Evolutionary conservation across 345 rosid species (phyloP), one percentile per base, ranked within the genome.

Genomic region (Clausena lansium): DNA sequence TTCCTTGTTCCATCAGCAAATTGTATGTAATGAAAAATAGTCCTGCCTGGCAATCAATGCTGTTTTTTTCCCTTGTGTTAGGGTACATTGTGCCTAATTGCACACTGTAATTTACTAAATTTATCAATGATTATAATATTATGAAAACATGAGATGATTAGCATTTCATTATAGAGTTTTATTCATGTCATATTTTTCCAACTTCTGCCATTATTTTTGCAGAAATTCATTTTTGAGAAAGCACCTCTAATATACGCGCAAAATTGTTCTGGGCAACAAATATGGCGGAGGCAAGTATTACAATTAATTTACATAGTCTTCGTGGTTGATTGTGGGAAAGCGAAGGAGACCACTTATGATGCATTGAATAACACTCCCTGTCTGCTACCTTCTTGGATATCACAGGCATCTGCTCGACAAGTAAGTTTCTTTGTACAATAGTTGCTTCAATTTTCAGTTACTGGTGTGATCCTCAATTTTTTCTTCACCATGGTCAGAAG

Each of bases 291-390:
- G 98, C 99, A 58, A 94, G 99, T 81, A 96, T 96, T 74, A 96
- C 99, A 67, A 94, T 96, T 82, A 94, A 94, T 63, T n/a, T 98
- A 96, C 81, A 63, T 94, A 70, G 99, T 96, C 79, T 96, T 91
- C 82, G 99, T 96, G 45, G 90, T 96, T 77, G 99, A 96, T 78
- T 94, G 98, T 83, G 99, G 99, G 72, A 96, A 96, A 83, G 99
- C 98, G 10, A 96, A 96, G 88, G 99, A 96, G 86, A 96, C 99
- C 67, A 90, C 97, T n/a, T 96, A 96, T 82, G 99, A 96, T 86
- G 99, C 98, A 76, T 82, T 96, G 86, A 96, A 96, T 83, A 96
- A 96, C 86, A 96, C 98, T 35, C 99, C 98, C n/a, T 96, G 98
- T 87, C 83, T 96, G 82, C 88, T 96, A 68, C 98, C 99, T 73